Conservation (phyloP, 108 stramenopile species). For the Epipyxis sp. region DNA sequence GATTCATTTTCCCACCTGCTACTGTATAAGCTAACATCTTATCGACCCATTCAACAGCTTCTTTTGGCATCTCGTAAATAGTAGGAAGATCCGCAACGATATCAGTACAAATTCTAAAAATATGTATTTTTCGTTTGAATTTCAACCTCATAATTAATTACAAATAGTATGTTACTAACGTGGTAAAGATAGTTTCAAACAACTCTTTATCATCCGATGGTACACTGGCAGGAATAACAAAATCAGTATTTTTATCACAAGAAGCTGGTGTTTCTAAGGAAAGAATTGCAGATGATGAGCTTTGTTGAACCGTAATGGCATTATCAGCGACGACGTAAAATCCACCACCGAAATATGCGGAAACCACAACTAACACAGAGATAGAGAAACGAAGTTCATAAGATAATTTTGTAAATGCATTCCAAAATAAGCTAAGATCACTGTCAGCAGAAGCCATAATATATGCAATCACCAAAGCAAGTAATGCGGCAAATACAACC, state of each 20-base stretch:
- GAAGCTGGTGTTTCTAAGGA: constrained; percentile 20
- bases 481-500: not conserved
- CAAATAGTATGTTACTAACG: not conserved
- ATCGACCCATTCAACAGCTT: constrained; percentile 50
- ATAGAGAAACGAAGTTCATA: not conserved
- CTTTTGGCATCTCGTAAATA: constrained; percentile 66
- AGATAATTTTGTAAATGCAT: not conserved
- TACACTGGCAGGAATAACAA: not conserved
- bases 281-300: not conserved
- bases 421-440: not conserved
- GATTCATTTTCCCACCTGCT: constrained; percentile 87
- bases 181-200: constrained; percentile 2
- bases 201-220: constrained; percentile 3
- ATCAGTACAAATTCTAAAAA: too few relatives aligned
- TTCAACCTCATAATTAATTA: too few relatives aligned
- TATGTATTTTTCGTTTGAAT: too few relatives aligned
- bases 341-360: constrained; percentile 20
- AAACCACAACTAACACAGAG: not conserved
- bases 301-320: not conserved
- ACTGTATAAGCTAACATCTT: constrained; percentile 87
- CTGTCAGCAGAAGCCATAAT: not conserved
- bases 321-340: not conserved
- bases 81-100: not conserved
- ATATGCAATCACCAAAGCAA: not conserved
- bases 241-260: not conserved